Evolutionary conservation across 2,329 filamentous ascomycete species (phyloP), one percentile per base, ranked within the genome.

Genomic region (Coniochaeta pulveracea): DNA sequence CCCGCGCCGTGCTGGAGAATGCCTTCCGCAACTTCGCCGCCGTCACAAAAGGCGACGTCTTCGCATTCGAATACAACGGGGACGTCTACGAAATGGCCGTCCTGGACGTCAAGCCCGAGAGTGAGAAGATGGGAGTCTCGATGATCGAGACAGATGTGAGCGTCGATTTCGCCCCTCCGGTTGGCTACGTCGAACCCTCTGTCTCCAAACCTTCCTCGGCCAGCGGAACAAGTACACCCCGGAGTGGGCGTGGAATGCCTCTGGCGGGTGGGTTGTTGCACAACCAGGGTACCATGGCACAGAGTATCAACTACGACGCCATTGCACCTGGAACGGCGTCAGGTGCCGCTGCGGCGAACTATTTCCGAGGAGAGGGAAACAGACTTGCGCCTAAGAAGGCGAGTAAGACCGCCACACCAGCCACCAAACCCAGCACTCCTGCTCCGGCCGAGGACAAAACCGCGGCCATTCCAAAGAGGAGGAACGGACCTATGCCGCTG

Each of bases 21-120:
- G 89, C 86, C 0, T 95, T 98, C 60, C 80, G 89, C 26, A 93
- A 93, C 58, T 98, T 96, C 60, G 85, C 88, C 11, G 89, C 89
- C 33, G 69, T 96, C 11, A 94, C 88, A 3, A 85, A 88, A 50
- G 88, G 86, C 42, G 91, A 98, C 51, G 69, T 94, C 26, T 98
- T 98, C 66, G 93, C 84, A 42, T 98, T 98, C 55, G 72, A 80
- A 46, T 98, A 98, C 63, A 98, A 98, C 56, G 88, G 96, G 51
- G 82, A 86, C 40, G 69, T 86, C 8, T 98, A 91, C 61, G 81
- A 91, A 42, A 85, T 98, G 52, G 86, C 85, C 3, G 91, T 98
- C 2, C 61, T 96, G 10, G 89, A 96, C 51, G 85, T 93, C 24
- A 94, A 94, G 58, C 91, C 91, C 2, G 76, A 84, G 43, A 79